Base-by-base conservation (phyloP, 805 yeast species). In the Torulaspora franciscae region DNA sequence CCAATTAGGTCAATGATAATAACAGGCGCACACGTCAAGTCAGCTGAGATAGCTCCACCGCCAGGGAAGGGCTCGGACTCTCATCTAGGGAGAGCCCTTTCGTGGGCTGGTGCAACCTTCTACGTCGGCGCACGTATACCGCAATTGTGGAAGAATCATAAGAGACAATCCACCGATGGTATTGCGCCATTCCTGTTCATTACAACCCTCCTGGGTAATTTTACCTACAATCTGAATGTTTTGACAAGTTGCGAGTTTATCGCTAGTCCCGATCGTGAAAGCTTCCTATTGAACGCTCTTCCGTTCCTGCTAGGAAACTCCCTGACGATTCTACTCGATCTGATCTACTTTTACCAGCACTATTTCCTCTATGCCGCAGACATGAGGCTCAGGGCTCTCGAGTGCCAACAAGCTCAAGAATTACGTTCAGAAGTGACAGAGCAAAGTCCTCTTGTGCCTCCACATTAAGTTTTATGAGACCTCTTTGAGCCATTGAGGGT, bases 221-320 rank as follows among this genome's bases (percentile, higher is more conserved):
- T 81, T 29, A 76, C 88, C 1, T 90, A 91, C 63, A 78, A 93
- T 0, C 54, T 78, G 6, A 84, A 95, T 6, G 88, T 91, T 23
- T 54, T 89, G 33, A 71, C 83, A 1, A 79, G 86, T 38, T 75
- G 85, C 66, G 71, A 71, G 10, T 80, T 79, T 62, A 45, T 70
- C 25, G 49, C 54, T 6, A 59, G 66, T 11, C 66, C 63, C 1
- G 66, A 70, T 32, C 69, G 67, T 52, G 53, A 52, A 43, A 66
- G 52, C 6, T 90, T 85, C 58, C 64, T 88, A 23, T 52, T 68
- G 51, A 80, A 78, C 37, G 95, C 89, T 56, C 61, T 87, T 42
- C 96, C 97, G 0, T 90, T 82, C 58, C 72, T 91, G 26, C 57
- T 88, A 22, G 96, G 97, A 1, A 81, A 93, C 52, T 76, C 87